phyloP scores from a whole-genome alignment of 331 rosid genomes.

The Pyracantha coccinea region DNA sequence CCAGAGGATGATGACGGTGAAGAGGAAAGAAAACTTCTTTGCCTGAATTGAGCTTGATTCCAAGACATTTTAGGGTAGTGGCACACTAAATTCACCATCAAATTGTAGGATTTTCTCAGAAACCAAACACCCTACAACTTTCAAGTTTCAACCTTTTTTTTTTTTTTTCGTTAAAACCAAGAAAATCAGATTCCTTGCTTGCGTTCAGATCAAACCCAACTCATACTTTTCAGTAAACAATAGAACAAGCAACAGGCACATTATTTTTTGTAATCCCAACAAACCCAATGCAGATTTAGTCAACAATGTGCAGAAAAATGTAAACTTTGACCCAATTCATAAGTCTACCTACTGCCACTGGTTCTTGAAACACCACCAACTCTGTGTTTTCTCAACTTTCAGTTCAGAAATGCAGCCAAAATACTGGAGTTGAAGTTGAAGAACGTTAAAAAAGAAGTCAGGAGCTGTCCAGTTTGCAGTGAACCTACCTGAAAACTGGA shows the following conservation, averaged over 20 bases:
- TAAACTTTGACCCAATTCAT: constrained; percentile 19
- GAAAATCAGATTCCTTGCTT: constrained; percentile 21
- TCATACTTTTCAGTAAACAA: constrained; percentile 26
- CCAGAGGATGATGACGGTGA: constrained; percentile 41
- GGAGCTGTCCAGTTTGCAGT: constrained; percentile 45
- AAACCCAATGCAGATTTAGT: constrained; percentile 11
- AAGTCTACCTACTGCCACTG: not conserved
- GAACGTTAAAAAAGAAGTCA: constrained; percentile 18
- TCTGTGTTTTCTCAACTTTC: not conserved
- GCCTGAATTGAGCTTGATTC: constrained; percentile 43
- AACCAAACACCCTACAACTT: not conserved
- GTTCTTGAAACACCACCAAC: not conserved
- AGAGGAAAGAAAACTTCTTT: constrained; percentile 18
- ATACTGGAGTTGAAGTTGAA: not conserved
- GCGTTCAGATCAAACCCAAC: constrained; percentile 34
- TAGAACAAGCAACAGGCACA: constrained; percentile 30
- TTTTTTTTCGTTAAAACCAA: not conserved
- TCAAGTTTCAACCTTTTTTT: too few species aligned
- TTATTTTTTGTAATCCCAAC: constrained; percentile 25
- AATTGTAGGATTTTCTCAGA: not conserved
- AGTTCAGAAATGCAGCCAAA: not conserved
- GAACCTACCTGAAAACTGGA: constrained; percentile 53
- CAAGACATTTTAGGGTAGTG: constrained; percentile 41
- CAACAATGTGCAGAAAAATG: constrained; percentile 1
- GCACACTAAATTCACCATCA: constrained; percentile 25